These are phyloP conservation scores for Cercophora sp. DNA, from an alignment of 495 filamentous ascomycete species.

Conservation along the genomic window DNA sequence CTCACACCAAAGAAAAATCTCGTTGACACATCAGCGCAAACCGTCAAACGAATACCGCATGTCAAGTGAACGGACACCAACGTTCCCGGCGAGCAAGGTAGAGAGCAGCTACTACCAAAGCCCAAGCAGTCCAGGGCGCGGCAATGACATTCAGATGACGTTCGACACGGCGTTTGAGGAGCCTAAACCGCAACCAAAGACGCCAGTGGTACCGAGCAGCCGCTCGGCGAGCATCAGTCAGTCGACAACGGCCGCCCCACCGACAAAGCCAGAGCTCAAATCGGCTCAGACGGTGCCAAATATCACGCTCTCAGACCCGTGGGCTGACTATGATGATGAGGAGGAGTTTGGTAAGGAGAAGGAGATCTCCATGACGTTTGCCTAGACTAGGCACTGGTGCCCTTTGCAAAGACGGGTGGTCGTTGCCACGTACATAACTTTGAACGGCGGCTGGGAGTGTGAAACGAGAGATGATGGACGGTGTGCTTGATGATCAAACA, in stretches of 20 bases:
- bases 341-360: slow-evolving; percentile 68
- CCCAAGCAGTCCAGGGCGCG: too few species aligned
- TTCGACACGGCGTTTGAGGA: slow-evolving; percentile 63
- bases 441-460: too few species aligned
- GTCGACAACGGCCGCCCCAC: slow-evolving; percentile 20
- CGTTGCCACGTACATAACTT: too few species aligned
- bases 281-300: slow-evolving; percentile 39
- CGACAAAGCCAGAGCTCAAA: slow-evolving; percentile 40
- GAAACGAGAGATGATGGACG: not conserved
- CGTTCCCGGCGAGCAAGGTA: slow-evolving; percentile 12
- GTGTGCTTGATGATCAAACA: not conserved
- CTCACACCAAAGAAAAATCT: not conserved
- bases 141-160: slow-evolving; percentile 66
- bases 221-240: not conserved
- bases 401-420: too few species aligned
- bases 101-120: not conserved
- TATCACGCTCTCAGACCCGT: slow-evolving; percentile 65
- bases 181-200: slow-evolving; percentile 13
- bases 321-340: slow-evolving; percentile 76
- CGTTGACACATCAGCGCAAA: slow-evolving; percentile 1
- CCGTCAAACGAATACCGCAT: slow-evolving; percentile 10
- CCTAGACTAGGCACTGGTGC: too few species aligned
- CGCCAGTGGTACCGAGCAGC: too few species aligned
- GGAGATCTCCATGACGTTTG: slow-evolving; percentile 76
- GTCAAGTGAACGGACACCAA: slow-evolving; percentile 22